A percentile compares a stretch with the other conserved stretches of the same genome.
Evolutionary conservation across 805 yeast species (phyloP).

Genomic region (Danielozyma ontarioensis): DNA sequence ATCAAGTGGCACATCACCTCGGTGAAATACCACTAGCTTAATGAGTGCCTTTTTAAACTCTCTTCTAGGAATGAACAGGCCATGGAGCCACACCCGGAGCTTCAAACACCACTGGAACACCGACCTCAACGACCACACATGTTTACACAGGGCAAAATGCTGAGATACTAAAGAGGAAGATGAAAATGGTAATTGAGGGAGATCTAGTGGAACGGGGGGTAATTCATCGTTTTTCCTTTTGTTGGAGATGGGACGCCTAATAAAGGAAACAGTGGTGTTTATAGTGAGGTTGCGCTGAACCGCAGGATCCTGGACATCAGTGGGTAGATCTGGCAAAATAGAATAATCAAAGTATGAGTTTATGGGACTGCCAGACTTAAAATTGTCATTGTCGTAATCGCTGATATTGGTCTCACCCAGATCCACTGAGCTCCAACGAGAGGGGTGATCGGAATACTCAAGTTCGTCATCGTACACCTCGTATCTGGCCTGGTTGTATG

Average conservation of each 20-base stretch:
- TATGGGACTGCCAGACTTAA: constrained; percentile 15
- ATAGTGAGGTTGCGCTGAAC: constrained; percentile 7
- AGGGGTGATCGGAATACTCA: constrained; percentile 3
- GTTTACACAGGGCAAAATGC: constrained; percentile 45
- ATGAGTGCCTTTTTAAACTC: constrained; percentile 53
- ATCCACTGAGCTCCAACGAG: constrained; percentile 12
- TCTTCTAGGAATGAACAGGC: constrained; percentile 40
- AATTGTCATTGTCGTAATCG: constrained; percentile 9
- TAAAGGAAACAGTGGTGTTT: constrained; percentile 31
- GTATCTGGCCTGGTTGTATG: constrained; percentile 1
- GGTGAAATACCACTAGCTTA: constrained; percentile 45
- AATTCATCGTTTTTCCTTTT: constrained; percentile 16
- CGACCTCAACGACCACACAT: constrained; percentile 43
- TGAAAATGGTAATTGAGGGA: constrained; percentile 56
- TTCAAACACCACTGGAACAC: constrained; percentile 53
- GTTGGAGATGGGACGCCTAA: constrained; percentile 14
- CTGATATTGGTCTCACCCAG: constrained; percentile 4
- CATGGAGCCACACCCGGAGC: constrained; percentile 49
- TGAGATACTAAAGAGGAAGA: constrained; percentile 42
- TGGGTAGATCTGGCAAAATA: constrained; percentile 29
- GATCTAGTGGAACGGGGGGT: constrained; percentile 42
- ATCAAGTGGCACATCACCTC: constrained; percentile 45
- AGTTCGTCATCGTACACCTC: constrained; percentile 4
- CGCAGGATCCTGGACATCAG: constrained; percentile 4
- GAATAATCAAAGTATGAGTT: constrained; percentile 29